Evolutionary conservation across 306 rosid genomes (phyloP).

Genomic region (Vigna nakashimae): DNA sequence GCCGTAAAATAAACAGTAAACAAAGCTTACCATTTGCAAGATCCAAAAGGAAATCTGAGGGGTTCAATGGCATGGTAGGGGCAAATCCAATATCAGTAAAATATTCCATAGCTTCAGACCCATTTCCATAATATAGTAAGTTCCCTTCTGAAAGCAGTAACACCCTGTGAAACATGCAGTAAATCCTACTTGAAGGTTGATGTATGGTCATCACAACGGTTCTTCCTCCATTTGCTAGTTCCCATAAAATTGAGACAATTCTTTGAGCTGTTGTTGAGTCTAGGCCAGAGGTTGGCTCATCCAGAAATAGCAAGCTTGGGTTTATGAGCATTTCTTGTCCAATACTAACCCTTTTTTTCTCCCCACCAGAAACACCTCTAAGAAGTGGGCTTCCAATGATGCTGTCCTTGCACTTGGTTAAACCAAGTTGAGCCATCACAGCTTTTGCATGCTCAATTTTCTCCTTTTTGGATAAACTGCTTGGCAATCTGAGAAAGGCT

Average conservation of each 20-base stretch:
- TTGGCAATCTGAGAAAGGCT: slow-evolving; percentile 63
- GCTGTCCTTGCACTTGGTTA: slow-evolving; percentile 58
- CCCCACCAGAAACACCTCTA: slow-evolving; percentile 73
- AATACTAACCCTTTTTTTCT: slow-evolving; percentile 73
- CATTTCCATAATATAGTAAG: slow-evolving; percentile 62
- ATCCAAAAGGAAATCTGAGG: slow-evolving; percentile 67
- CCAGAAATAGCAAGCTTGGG: slow-evolving; percentile 67
- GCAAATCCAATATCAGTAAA: slow-evolving; percentile 54
- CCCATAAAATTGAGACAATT: slow-evolving; percentile 59
- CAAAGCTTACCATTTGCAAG: slow-evolving; percentile 65
- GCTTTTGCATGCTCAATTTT: slow-evolving; percentile 48
- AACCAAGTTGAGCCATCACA: slow-evolving; percentile 55
- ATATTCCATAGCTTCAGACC: slow-evolving; percentile 55
- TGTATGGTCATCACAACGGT: slow-evolving; percentile 70
- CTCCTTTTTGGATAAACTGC: slow-evolving; percentile 41
- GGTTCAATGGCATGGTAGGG: slow-evolving; percentile 62
- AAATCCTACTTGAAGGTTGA: slow-evolving; percentile 69
- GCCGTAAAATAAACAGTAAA: neutral
- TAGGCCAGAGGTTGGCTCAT: slow-evolving; percentile 73
- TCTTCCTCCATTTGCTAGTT: slow-evolving; percentile 60
- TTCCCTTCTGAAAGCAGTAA: slow-evolving; percentile 60
- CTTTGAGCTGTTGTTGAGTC: slow-evolving; percentile 67
- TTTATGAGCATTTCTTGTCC: slow-evolving; percentile 71
- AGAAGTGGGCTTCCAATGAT: slow-evolving; percentile 43
- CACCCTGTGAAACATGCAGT: slow-evolving; percentile 64